phyloP scores from a whole-genome alignment of 1,139 yeast species.

The Kluyveromyces marxianus region DNA sequence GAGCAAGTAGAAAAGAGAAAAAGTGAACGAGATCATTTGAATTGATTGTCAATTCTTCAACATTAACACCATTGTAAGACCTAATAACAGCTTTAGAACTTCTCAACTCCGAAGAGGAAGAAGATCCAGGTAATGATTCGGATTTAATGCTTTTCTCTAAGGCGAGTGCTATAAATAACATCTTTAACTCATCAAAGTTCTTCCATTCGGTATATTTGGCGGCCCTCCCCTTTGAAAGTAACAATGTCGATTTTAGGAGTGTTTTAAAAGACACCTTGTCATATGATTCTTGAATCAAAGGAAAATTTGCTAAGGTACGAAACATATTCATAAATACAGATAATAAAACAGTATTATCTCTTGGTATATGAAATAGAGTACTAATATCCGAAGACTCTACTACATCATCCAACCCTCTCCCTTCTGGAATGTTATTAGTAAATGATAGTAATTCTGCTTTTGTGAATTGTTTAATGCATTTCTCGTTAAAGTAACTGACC shows the following conservation, averaged over 20 bases:
- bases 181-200: conserved; percentile 30
- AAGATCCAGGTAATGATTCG: conserved; percentile 25
- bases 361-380: conserved; percentile 30
- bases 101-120: conserved; percentile 1
- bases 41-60: conserved; percentile 31
- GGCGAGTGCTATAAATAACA: conserved; percentile 37
- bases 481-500: conserved; percentile 5
- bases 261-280: conserved; percentile 35
- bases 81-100: conserved; percentile 18
- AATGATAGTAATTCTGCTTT: conserved; percentile 21
- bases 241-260: conserved; percentile 35
- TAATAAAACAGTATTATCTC: conserved; percentile 23
- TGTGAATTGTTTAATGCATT: conserved; percentile 16
- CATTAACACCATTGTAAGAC: conserved; percentile 28
- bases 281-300: conserved; percentile 33
- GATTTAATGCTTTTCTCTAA: conserved; percentile 23
- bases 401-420: conserved; percentile 24
- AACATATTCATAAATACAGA: conserved; percentile 32
- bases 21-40: conserved; percentile 35
- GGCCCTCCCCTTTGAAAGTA: conserved; percentile 34
- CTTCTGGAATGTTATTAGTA: conserved; percentile 18
- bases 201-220: conserved; percentile 29
- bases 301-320: conserved; percentile 37
- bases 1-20: conserved; percentile 38
- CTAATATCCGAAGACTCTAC: conserved; percentile 27